Conservation (phyloP, 225 moss, liverwort and hornwort species). For the Marchantia polymorpha region DNA sequence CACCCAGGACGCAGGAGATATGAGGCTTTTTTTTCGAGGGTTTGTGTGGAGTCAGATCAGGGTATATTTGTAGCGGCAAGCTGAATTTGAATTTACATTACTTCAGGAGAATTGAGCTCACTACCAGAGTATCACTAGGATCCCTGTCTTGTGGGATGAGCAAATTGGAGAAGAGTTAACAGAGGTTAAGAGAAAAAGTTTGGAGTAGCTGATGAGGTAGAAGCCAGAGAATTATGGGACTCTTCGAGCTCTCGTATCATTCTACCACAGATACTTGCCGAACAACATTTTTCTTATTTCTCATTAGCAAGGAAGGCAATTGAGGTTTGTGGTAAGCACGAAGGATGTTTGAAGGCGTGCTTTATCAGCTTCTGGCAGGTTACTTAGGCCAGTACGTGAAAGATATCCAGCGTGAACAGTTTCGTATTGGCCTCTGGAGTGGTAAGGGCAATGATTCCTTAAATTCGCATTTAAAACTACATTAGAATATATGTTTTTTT, state of each 20-base stretch:
- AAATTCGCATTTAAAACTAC: neutral
- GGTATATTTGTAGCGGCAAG: neutral
- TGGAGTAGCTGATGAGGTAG: neutral
- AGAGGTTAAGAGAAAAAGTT: neutral
- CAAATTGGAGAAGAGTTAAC: neutral
- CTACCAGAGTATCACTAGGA: neutral
- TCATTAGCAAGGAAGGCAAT: neutral
- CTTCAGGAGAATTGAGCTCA: neutral
- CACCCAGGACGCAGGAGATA: neutral
- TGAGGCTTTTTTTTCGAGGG: neutral
- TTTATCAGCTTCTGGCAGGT: slow-evolving; percentile 89
- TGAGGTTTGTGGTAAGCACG: slow-evolving; percentile 1
- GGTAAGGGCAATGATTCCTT: slow-evolving; percentile 41
- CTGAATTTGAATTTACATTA: neutral
- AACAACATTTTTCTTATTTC: neutral
- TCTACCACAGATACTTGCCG: neutral
- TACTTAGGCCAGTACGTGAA: slow-evolving; percentile 96
- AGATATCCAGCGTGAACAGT: slow-evolving; percentile 96
- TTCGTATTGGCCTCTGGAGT: slow-evolving; percentile 93
- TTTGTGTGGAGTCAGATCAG: neutral
- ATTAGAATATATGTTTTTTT: too few species aligned
- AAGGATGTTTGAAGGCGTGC: slow-evolving; percentile 85
- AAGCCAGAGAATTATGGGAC: neutral
- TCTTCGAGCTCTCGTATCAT: neutral
- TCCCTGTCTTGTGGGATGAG: neutral